Evolutionary conservation across 2,329 filamentous ascomycete species (phyloP).

Genomic region (Diaporthe citri): DNA sequence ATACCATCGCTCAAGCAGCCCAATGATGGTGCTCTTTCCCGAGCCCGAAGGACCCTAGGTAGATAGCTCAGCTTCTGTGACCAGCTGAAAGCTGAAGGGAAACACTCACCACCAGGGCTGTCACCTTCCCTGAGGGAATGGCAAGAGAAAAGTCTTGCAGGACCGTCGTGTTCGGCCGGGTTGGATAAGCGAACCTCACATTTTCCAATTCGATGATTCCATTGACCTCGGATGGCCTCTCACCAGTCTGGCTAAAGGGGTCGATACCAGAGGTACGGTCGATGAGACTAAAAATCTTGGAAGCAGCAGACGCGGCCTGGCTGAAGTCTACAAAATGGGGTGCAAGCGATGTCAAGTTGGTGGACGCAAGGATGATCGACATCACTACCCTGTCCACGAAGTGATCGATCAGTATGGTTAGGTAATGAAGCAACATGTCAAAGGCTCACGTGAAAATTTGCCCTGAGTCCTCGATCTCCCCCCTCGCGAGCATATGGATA

Average conservation of each 20-base stretch:
- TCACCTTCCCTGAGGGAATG: background rate
- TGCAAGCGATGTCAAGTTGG: slow-evolving; percentile 11
- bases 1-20: slow-evolving; percentile 79
- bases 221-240: background rate
- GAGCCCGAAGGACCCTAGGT: slow-evolving; percentile 77
- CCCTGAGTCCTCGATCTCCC: slow-evolving; percentile 5
- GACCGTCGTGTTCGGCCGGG: background rate
- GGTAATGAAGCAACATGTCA: too few species aligned
- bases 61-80: background rate
- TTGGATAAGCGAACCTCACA: background rate
- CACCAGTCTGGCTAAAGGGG: background rate
- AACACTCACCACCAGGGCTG: background rate
- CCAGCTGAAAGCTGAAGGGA: background rate
- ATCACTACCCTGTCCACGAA: background rate
- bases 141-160: slow-evolving; percentile 4
- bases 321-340: slow-evolving; percentile 3
- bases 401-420: background rate
- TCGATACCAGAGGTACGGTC: background rate
- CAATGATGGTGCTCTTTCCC: slow-evolving; percentile 84
- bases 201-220: background rate
- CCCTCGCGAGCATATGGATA: background rate
- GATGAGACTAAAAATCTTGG: background rate
- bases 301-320: slow-evolving; percentile 2
- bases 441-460: background rate
- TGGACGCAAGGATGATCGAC: background rate